Evolutionary conservation across 2,329 filamentous ascomycete genomes (phyloP), one percentile per base, ranked within the genome.

Genomic region (Epichloe elymi): DNA sequence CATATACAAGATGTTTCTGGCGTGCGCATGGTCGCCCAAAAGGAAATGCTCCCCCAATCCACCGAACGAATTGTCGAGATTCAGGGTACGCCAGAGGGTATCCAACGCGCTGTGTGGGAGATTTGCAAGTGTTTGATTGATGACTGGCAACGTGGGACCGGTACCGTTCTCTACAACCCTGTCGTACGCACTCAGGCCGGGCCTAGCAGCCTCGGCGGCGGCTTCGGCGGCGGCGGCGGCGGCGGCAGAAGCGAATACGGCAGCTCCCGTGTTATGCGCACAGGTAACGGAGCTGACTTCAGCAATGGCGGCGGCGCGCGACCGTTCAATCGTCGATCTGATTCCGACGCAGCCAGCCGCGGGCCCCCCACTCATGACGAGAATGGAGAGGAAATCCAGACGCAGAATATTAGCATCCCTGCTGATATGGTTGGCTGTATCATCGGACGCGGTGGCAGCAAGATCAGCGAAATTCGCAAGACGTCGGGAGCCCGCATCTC

Each of bases 381-480:
- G 70, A 94, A 97, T 57, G 93, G 93, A 56, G 93, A 97, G 67
- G 91, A 96, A 69, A 86, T 97, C 55, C 91, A 96, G 70, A 98
- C 93, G 1, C 93, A 98, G 66, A 98, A 98, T 73, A 98, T 98
- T 71, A 96, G 89, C 75, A 98, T 98, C 63, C 93, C 93, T 26
- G 90, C 93, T 46, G 93, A 98, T 74, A 98, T 98, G 93, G 93
- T 98, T 67, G 93, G 93, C 59, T 98, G 93, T 73, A 98, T 98
- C 72, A 98, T 98, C 66, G 93, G 93, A 58, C 86, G 90, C 57
- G 88, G 79, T 50, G 93, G 93, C 57, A 90, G 80, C 75, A 98
- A 98, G 80, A 98, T 98, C 65, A 96, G 88, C 68, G 93, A 98
- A 73, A 98, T 98, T 62, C 86, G 93, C 69, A 94, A 95, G 76